These are phyloP conservation scores for Carpinus viminea DNA, from an alignment of 306 rosid genomes.

Conservation along the genomic window DNA sequence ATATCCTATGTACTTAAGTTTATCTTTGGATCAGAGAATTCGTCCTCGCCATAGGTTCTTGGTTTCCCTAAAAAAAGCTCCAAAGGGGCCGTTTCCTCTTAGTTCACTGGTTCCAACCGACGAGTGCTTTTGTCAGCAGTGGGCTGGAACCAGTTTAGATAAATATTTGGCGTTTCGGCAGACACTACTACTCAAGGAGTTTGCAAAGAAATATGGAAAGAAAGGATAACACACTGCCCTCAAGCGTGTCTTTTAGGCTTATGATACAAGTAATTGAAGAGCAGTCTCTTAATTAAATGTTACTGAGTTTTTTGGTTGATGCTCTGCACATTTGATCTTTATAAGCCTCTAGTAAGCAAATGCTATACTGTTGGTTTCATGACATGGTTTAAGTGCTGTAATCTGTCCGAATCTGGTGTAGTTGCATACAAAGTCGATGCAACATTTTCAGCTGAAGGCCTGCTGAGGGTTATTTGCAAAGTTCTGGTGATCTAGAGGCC, in stretches of 20 bases:
- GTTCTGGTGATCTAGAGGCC: conserved; percentile 23
- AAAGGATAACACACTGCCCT: conserved; percentile 38
- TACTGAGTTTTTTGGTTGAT: conserved; percentile 19
- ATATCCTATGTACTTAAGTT: conserved; percentile 92
- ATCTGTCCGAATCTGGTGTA: conserved; percentile 36
- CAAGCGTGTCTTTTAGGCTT: conserved; percentile 20
- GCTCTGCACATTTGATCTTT: conserved; percentile 22
- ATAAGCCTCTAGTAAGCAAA: conserved; percentile 5
- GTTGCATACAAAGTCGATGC: conserved; percentile 13
- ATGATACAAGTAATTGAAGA: conserved; percentile 31
- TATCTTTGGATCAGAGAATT: conserved; percentile 94
- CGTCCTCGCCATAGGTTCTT: conserved; percentile 97
- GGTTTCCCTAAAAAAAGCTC: conserved; percentile 92
- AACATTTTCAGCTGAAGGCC: conserved; percentile 21
- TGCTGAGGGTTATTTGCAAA: conserved; percentile 6
- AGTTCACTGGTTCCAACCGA: conserved; percentile 89
- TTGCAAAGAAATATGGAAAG: conserved; percentile 76
- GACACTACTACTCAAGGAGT: conserved; percentile 65
- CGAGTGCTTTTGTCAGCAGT: conserved; percentile 82
- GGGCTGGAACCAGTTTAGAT: conserved; percentile 95
- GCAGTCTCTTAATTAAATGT: conserved; percentile 18
- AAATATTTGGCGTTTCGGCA: conserved; percentile 80
- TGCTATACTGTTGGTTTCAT: conserved; percentile 6
- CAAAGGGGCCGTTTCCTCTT: conserved; percentile 95
- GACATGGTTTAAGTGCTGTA: conserved; percentile 21